These are phyloP conservation scores for Neurospora sp. DNA, from an alignment of 495 filamentous ascomycete species.

Conservation along the genomic window DNA sequence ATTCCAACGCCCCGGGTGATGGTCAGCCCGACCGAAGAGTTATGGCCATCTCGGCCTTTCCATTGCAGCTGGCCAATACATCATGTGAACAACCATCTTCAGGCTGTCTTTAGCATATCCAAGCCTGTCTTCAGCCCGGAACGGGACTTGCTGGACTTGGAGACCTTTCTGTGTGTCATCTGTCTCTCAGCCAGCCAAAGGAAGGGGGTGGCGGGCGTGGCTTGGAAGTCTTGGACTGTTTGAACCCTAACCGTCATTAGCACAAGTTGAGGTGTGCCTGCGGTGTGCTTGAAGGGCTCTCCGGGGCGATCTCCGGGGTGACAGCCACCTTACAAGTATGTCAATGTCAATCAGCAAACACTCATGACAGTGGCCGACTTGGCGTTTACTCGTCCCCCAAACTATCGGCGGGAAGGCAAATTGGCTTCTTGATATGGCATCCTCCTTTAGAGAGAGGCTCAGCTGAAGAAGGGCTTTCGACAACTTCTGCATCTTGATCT, in stretches of 20 bases:
- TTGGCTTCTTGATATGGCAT: neutral
- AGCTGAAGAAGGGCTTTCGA: neutral
- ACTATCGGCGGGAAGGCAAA: neutral
- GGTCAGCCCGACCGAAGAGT: neutral
- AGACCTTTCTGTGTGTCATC: neutral
- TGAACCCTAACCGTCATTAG: neutral
- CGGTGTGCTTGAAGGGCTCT: neutral
- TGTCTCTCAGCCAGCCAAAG: neutral
- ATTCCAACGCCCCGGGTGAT: neutral
- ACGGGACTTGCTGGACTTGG: neutral
- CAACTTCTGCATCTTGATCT: neutral
- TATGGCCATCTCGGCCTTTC: neutral
- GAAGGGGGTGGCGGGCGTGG: neutral
- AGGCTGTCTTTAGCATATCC: neutral
- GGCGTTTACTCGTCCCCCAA: neutral
- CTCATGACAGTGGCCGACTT: neutral
- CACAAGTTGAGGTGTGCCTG: neutral
- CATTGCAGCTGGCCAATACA: neutral
- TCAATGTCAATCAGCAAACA: neutral
- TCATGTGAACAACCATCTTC: neutral
- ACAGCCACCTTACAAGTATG: neutral
- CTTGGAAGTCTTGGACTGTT: neutral
- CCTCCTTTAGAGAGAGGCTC: neutral
- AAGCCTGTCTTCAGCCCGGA: neutral
- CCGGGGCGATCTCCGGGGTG: neutral